Percentiles rank a stretch among this genome's conserved stretches.
Evolutionary conservation across 495 filamentous ascomycete species (phyloP).

Genomic region (Neurospora sp.): DNA sequence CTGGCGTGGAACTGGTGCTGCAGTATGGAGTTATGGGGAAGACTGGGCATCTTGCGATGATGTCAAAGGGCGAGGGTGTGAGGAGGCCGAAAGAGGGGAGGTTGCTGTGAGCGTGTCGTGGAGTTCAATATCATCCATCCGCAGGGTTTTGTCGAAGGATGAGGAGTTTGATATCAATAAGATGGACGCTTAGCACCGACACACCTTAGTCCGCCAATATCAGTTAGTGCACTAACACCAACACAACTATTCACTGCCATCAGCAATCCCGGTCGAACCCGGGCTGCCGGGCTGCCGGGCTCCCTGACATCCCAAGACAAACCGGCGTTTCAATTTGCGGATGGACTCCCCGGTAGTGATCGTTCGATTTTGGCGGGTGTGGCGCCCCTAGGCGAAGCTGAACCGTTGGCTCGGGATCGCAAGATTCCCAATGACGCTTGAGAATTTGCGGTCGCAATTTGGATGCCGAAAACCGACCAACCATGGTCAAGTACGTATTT

Average conservation of each 20-base stretch:
- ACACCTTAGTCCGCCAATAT: rapidly evolving
- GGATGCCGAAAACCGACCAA: background rate
- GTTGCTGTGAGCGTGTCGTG: background rate
- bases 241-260: background rate
- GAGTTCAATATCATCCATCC: background rate
- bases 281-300: background rate
- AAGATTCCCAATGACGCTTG: background rate
- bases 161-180: background rate
- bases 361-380: background rate
- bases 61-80: background rate
- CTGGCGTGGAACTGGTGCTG: too few relatives aligned
- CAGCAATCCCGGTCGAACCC: background rate
- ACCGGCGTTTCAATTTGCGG: too few relatives aligned
- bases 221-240: background rate
- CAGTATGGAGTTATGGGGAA: background rate
- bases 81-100: background rate
- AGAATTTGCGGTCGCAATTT: background rate
- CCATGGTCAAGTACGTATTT: background rate
- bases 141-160: background rate
- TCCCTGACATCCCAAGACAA: background rate
- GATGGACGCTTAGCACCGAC: background rate
- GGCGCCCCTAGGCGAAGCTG: background rate
- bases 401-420: background rate
- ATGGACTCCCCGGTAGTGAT: background rate
- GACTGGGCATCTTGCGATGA: background rate